These are phyloP conservation scores for Monosporascus sp. DNA, from an alignment of 2,329 filamentous ascomycete species.

Conservation along the genomic window DNA sequence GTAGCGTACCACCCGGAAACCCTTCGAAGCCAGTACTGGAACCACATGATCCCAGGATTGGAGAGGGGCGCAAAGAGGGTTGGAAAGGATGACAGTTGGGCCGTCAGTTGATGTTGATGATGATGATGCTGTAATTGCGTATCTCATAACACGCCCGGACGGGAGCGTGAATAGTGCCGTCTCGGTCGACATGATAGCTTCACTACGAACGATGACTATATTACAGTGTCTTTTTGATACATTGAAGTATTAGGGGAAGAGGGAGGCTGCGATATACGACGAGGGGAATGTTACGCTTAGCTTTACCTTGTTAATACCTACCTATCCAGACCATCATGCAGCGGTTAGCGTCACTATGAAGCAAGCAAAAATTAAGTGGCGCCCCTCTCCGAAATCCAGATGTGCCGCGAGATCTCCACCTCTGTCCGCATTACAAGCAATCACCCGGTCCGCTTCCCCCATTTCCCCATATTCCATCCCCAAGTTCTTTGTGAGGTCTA, in stretches of 20 bases:
- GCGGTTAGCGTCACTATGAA: too few relatives aligned
- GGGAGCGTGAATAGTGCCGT: not conserved
- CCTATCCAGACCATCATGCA: too few relatives aligned
- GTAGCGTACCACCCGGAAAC: constrained; percentile 36
- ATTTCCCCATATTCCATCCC: too few relatives aligned
- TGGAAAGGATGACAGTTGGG: constrained; percentile 29
- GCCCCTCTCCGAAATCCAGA: too few relatives aligned
- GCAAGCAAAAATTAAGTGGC: too few relatives aligned
- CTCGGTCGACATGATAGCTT: not conserved
- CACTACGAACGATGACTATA: not conserved
- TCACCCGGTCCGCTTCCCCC: too few relatives aligned
- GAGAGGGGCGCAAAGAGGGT: constrained; percentile 32
- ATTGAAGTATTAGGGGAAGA: not conserved
- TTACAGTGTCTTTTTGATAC: not conserved
- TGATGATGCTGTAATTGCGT: constrained; percentile 17
- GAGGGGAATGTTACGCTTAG: too few relatives aligned
- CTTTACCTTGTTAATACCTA: too few relatives aligned
- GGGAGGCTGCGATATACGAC: too few relatives aligned
- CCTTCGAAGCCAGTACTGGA: constrained; percentile 24
- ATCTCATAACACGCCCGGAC: constrained; percentile 3
- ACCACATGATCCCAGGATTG: constrained; percentile 35
- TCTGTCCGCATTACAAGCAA: too few relatives aligned
- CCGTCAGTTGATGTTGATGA: constrained; percentile 4
- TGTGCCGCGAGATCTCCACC: too few relatives aligned
- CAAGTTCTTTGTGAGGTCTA: too few relatives aligned